Evolutionary conservation across 495 filamentous ascomycete genomes (phyloP).

Genomic region (Cryomyces minteri): DNA sequence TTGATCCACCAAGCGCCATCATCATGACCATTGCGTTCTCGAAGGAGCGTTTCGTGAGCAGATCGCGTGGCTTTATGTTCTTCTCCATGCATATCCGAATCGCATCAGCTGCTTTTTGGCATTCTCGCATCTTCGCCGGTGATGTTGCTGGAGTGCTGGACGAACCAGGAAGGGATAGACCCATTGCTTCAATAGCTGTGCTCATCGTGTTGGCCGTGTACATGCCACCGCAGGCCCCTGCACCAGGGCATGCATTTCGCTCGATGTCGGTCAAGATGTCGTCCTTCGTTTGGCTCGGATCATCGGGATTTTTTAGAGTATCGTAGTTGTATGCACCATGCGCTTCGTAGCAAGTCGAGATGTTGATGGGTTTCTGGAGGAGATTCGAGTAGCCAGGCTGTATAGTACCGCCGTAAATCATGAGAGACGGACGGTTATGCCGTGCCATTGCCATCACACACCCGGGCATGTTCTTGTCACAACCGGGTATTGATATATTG

Average conservation of each 20-base stretch:
- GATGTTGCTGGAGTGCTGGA: constrained; percentile 77
- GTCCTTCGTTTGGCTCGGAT: constrained; percentile 41
- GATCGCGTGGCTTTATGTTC: constrained; percentile 67
- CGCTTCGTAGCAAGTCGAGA: constrained; percentile 80
- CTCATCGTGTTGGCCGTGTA: constrained; percentile 98
- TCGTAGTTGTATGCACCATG: constrained; percentile 73
- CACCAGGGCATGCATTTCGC: constrained; percentile 69
- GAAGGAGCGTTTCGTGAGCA: constrained; percentile 71
- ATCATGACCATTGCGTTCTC: constrained; percentile 88
- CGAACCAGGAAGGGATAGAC: constrained; percentile 73
- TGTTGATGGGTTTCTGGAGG: constrained; percentile 68
- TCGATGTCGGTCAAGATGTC: constrained; percentile 83
- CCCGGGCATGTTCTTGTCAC: constrained; percentile 99
- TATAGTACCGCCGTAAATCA: constrained; percentile 86
- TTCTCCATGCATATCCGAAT: constrained; percentile 76
- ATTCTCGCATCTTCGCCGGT: constrained; percentile 84
- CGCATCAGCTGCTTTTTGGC: constrained; percentile 65
- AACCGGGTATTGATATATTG: constrained; percentile 86
- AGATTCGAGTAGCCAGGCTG: constrained; percentile 66
- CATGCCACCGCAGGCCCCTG: constrained; percentile 91
- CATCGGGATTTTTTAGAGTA: constrained; percentile 37
- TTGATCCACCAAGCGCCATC: constrained; percentile 80
- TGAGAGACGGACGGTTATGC: constrained; percentile 74
- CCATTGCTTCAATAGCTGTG: constrained; percentile 91
- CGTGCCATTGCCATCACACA: constrained; percentile 67